Conservation (phyloP, 345 rosid genomes). For the Raphanus raphanistrum region DNA sequence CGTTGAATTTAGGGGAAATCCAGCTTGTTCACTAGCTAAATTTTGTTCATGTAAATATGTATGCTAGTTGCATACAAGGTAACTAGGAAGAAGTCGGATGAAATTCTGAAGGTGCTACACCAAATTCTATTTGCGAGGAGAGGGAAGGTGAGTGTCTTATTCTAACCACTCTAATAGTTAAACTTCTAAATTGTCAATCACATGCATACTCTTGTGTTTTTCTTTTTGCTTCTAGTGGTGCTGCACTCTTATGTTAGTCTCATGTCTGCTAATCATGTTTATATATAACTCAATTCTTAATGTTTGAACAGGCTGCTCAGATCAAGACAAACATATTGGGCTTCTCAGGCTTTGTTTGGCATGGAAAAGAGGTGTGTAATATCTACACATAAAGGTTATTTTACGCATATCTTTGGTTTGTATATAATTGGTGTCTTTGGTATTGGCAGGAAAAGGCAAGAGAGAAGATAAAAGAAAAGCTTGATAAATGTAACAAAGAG, state of each 20-base stretch:
- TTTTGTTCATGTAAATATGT: too few species aligned
- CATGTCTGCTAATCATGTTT: neutral
- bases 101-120: slow-evolving; percentile 75
- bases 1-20: slow-evolving; percentile 7
- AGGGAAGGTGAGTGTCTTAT: slow-evolving; percentile 62
- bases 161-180: neutral
- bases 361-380: slow-evolving; percentile 75
- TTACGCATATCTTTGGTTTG: slow-evolving; percentile 1
- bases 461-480: slow-evolving; percentile 73
- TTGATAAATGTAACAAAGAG: slow-evolving; percentile 88
- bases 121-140: slow-evolving; percentile 68
- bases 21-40: neutral
- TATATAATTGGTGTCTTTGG: slow-evolving; percentile 13
- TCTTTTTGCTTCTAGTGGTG: slow-evolving; percentile 1
- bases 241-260: slow-evolving; percentile 11
- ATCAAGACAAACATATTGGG: slow-evolving; percentile 76
- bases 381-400: neutral
- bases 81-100: slow-evolving; percentile 73
- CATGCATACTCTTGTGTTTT: neutral
- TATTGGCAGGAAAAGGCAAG: slow-evolving; percentile 76
- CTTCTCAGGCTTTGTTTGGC: slow-evolving; percentile 97
- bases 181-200: slow-evolving; percentile 1
- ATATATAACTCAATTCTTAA: slow-evolving; percentile 34
- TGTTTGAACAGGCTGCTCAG: slow-evolving; percentile 72
- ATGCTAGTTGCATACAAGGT: slow-evolving; percentile 81